These are phyloP conservation scores for Yamadazyma dushanensis DNA, from an alignment of 1,139 yeast species.

Conservation along the genomic window DNA sequence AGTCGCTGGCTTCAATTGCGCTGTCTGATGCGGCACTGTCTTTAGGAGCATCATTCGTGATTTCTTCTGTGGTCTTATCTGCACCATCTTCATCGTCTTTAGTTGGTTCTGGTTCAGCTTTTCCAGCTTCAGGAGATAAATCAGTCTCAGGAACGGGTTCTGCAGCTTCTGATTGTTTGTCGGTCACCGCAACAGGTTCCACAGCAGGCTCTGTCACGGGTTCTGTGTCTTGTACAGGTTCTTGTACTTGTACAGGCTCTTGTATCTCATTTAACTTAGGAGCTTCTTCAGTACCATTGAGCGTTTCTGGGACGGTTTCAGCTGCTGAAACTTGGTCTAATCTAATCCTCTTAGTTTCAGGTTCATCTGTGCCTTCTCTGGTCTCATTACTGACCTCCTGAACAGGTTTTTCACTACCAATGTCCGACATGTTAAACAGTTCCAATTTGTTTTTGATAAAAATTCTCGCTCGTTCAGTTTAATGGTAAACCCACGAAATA, in stretches of 20 bases:
- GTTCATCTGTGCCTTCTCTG: too few species aligned
- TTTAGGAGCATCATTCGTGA: neutral
- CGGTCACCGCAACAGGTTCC: too few species aligned
- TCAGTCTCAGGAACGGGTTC: too few species aligned
- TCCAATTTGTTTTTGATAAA: neutral
- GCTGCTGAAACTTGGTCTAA: conserved; percentile 1
- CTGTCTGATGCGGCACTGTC: too few species aligned
- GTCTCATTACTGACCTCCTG: neutral
- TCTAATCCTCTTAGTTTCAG: neutral
- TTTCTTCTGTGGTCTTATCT: conserved; percentile 1
- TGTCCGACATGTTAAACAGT: neutral
- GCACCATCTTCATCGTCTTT: neutral
- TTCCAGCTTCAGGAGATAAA: too few species aligned
- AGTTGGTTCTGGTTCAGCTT: too few species aligned
- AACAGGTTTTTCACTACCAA: neutral
- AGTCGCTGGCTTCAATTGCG: neutral
- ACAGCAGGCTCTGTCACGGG: too few species aligned
- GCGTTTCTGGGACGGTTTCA: conserved; percentile 42
- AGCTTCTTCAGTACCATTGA: conserved; percentile 40
- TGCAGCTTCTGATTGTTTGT: too few species aligned
- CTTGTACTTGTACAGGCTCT: too few species aligned
- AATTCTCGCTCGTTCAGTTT: conserved; percentile 1
- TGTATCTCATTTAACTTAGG: too few species aligned
- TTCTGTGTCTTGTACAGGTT: too few species aligned
- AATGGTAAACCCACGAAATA: neutral